Evolutionary conservation across 176 grass and related monocot species (phyloP), one percentile per base, ranked within the genome.

Genomic region (Bothriochloa decipiens): DNA sequence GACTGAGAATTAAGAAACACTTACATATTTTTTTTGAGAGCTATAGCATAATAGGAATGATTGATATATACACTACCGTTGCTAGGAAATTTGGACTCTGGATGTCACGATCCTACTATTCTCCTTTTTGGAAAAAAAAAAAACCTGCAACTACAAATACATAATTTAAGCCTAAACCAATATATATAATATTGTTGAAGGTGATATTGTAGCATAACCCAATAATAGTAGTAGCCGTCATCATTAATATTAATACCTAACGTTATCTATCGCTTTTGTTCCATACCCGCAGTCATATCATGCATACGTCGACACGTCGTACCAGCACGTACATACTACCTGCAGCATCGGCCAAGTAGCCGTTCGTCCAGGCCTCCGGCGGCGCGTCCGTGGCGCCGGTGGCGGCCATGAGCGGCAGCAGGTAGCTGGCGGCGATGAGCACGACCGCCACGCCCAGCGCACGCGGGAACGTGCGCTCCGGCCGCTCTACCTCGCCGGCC

Each of bases 401-500:
- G 1, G 69, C 84, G 2, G 81, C 76, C 71, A 91, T 78, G 70
- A 91, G 70, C 18, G 89, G 85, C 65, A 87, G 57, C 29, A 81
- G 55, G 70, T 91, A 91, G 52, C 84, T 78, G 2, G 83, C 69
- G 11, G 72, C 80, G 13, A 84, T 78, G 0, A 91, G 71, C 14
- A 91, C 71, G 9, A 87, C 68, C 16, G 85, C 89, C 11, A 76
- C 45, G 1, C 57, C 65, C 61, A 91, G 28, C 7, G 89, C 89
- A 8, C 78, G 35, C 5, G 85, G 89, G 28, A 91, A 83, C 70
- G 89, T 91, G 15, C 70, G 77, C 67, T 83, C 85, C 25, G 81
- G 89, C 35, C 29, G 57, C 2, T 91, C 85, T 22, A 92, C 90
- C 79, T 92, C 90, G 10, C 87, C 90, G 8, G 83, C 67, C 79